Evolutionary conservation across 345 rosid species (phyloP), one percentile per base, ranked within the genome.

Genomic region (Ceriops decandra): DNA sequence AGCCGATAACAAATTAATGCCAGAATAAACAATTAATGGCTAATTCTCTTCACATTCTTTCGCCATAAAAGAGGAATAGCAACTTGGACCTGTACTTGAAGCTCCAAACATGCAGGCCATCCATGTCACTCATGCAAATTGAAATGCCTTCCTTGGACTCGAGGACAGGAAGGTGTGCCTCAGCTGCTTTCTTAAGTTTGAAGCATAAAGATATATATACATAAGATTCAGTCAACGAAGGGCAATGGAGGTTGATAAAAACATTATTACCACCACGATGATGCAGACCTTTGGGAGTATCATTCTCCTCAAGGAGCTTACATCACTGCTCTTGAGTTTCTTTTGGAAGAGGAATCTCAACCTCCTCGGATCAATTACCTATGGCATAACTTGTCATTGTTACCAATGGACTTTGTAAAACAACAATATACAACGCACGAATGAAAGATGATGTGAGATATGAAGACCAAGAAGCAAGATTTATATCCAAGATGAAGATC

Each of bases 241-340:
- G 49, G 49, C 49, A 42, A 42, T 13, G 49, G 49, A 42, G 15
- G 49, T 42, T 0, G 19, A 42, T 42, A 42, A 42, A 13, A 42
- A 11, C 49, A 42, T 13, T 15, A 42, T 4, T 42, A 42, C 16
- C 17, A 13, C 49, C 49, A 42, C 17, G 17, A 42, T 42, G 49
- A 42, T 42, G 49, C 49, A 13, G 51, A 95, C 99, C 99, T 95
- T 95, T 6, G 99, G 99, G 63, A 95, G 98, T 61, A 95, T 70
- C 92, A 91, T 91, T 74, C 98, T 87, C 72, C 95, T 80, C 38
- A 95, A 83, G 64, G 97, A 82, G 85, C 92, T 85, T 42, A 95
- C 99, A 62, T 95, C 99, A 70, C 98, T 93, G 82, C 88, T 91
- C 88, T 88, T 91, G 66, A 95, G 88, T 61, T 90, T 92, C 85